Conservation (phyloP, 805 yeast species). For the Metschnikowia reukaufii region DNA sequence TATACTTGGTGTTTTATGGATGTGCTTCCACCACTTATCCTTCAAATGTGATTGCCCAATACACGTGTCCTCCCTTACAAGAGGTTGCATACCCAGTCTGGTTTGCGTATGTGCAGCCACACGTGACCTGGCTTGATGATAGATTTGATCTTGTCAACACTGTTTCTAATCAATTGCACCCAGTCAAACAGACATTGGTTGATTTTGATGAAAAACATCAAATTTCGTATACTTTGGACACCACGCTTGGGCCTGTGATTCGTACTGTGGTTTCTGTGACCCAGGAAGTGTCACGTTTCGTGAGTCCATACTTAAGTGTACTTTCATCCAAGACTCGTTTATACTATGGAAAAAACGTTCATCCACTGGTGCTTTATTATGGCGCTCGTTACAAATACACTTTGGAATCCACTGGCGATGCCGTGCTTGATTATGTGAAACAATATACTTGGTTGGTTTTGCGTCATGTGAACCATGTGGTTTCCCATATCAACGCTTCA, state of each 20-base stretch:
- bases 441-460: constrained; percentile 3
- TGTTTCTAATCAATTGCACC: constrained; percentile 1
- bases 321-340: background rate
- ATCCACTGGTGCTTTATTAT: constrained; percentile 16
- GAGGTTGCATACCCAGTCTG: constrained; percentile 12
- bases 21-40: constrained; percentile 7
- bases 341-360: constrained; percentile 9
- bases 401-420: constrained; percentile 12
- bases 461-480: background rate
- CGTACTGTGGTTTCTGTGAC: background rate
- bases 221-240: constrained; percentile 7
- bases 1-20: constrained; percentile 12
- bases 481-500: background rate
- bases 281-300: background rate
- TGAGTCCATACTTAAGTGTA: background rate
- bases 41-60: constrained; percentile 8
- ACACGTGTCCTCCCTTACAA: constrained; percentile 14
- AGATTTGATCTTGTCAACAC: constrained; percentile 2
- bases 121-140: constrained; percentile 4
- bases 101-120: constrained; percentile 7
- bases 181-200: constrained; percentile 2
- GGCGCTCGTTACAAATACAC: constrained; percentile 11
- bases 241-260: background rate
- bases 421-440: background rate
- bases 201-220: constrained; percentile 7